Base-by-base conservation (phyloP, 2,329 filamentous ascomycete genomes). In the Claviceps sp. region DNA sequence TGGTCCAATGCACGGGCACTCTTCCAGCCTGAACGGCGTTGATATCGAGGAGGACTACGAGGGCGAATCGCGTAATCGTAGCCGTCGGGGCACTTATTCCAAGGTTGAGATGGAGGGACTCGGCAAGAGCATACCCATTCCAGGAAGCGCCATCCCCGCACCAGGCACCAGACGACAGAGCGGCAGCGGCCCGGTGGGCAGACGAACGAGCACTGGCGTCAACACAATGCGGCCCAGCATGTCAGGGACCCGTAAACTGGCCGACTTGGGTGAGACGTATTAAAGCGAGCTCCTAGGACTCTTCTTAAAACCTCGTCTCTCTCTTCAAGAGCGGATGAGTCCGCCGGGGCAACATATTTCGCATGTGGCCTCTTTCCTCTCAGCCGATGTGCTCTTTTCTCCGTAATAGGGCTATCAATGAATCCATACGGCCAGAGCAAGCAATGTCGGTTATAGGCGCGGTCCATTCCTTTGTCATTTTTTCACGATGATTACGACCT, bases 1-100 rank as follows among this genome's bases (percentile, higher is more conserved):
- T 52, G 78, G 83, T 51, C 81, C 78, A 55, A 68, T 77, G 11
- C 77, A 82, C 56, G 72, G 76, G 4, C 75, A 80, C 57, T 77
- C 77, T 13, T 67, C 75, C 49, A 82, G 77, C 61, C 72, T 82
- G 62, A 77, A 75, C 57, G 70, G 75, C 50, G 73, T 76, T 40
- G 76, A 79, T 36, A 64, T 69, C 29, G 69, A 72, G 54, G 66
- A 68, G 29, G 53, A 52, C n/a, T 70, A 72, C 36, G 68, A 69
- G 43, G 58, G 58, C 40, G 69, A 71, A 11, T 60, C 68, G 34
- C 69, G 71, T 29, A 79, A 75, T n/a, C 76, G 78, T 1, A 80
- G 75, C 60, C 71, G 78, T 46, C 68, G 76, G 20, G 74, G 75
- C 6, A 78, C 73, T 2, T 79, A 74, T 55, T 74, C 72, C 44